Evolutionary conservation across 106 monocot genomes (phyloP).

Genomic region (Xerophyta viscosa): DNA sequence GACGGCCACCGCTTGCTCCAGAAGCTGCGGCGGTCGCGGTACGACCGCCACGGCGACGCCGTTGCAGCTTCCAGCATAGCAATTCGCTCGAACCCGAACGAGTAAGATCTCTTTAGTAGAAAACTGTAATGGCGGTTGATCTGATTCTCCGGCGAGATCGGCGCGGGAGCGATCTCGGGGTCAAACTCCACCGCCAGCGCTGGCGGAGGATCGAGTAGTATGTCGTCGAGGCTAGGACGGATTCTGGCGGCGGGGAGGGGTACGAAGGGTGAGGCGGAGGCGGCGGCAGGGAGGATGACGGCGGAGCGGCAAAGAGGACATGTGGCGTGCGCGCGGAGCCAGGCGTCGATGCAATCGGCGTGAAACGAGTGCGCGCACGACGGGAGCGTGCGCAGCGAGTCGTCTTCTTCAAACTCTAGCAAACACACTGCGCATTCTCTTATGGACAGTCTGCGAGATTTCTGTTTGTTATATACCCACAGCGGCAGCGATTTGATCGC

Average conservation of each 20-base stretch:
- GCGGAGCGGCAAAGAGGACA: constrained; percentile 89
- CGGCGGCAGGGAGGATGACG: constrained; percentile 30
- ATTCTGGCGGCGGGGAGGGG: constrained; percentile 60
- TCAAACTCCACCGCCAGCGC: not conserved
- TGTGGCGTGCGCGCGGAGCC: constrained; percentile 84
- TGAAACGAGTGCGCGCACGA: constrained; percentile 84
- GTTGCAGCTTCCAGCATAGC: constrained; percentile 34
- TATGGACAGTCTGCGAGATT: constrained; percentile 21
- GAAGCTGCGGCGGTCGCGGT: constrained; percentile 57
- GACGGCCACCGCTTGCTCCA: constrained; percentile 96
- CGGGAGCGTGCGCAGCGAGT: constrained; percentile 67
- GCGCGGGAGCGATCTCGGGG: constrained; percentile 13
- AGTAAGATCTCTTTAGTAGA: constrained; percentile 80
- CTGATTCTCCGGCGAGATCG: constrained; percentile 3
- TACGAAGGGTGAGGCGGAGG: constrained; percentile 39
- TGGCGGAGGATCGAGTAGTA: constrained; percentile 23
- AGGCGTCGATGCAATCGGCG: constrained; percentile 89
- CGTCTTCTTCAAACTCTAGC: constrained; percentile 81
- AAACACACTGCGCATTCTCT: constrained; percentile 92
- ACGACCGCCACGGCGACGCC: constrained; percentile 68
- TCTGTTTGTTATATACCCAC: constrained; percentile 39
- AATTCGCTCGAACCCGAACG: constrained; percentile 85
- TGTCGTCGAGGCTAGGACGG: constrained; percentile 62
- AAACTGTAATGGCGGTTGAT: constrained; percentile 14
- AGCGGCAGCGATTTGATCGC: constrained; percentile 70